Conservation (phyloP, 345 rosid genomes). For the Salix suchowensis region DNA sequence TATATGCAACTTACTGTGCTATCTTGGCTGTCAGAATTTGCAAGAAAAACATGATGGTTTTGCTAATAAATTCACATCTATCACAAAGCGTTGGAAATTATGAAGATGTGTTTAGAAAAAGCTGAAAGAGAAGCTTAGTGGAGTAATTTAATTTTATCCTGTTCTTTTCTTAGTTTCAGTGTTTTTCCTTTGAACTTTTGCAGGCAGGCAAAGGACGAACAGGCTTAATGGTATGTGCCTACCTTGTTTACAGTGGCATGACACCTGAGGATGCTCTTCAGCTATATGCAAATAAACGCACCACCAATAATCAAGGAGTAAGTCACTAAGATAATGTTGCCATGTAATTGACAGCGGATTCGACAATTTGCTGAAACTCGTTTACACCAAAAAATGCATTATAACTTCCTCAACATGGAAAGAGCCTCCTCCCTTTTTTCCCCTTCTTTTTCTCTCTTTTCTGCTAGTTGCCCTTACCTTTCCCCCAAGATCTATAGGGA, state of each 20-base stretch:
- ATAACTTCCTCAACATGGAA: too few relatives aligned
- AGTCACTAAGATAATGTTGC: slow-evolving; percentile 14
- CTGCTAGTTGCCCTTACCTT: too few relatives aligned
- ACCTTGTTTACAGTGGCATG: slow-evolving; percentile 83
- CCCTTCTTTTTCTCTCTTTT: too few relatives aligned
- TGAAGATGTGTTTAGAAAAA: not conserved
- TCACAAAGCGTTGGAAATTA: not conserved
- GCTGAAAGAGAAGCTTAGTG: not conserved
- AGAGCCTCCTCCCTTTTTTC: too few relatives aligned
- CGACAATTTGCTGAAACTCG: too few relatives aligned
- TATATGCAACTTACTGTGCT: not conserved
- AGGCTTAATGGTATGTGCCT: slow-evolving; percentile 82
- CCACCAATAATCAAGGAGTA: slow-evolving; percentile 96
- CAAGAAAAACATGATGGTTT: not conserved
- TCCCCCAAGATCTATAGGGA: not conserved
- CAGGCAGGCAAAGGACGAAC: slow-evolving; percentile 99
- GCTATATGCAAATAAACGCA: slow-evolving; percentile 74
- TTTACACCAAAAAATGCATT: too few relatives aligned
- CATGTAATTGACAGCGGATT: too few relatives aligned
- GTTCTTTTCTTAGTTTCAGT: not conserved
- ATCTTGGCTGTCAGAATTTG: not conserved
- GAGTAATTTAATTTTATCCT: not conserved
- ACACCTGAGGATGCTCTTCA: slow-evolving; percentile 78
- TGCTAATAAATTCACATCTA: not conserved
- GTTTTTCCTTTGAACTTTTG: slow-evolving; percentile 18